phyloP scores from a whole-genome alignment of 139 green algal species.

The Raphidocelis subcapitata region DNA sequence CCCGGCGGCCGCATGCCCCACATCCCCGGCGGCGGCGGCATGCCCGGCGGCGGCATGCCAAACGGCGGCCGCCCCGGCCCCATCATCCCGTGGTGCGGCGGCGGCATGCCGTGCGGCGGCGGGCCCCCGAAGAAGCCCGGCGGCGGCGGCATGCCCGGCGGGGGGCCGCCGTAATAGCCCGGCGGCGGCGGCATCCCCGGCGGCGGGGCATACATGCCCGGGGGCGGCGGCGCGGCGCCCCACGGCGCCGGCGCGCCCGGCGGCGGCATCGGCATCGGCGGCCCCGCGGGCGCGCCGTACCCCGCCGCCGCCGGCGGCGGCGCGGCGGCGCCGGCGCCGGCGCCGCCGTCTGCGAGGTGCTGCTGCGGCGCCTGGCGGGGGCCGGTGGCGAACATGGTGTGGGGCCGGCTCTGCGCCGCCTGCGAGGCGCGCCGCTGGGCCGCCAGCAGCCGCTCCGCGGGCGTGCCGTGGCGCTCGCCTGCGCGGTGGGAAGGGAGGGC shows the following conservation, averaged over 20 bases:
- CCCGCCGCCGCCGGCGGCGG: no score
- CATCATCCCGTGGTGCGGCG: not conserved
- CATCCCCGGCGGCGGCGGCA: constrained; percentile 18
- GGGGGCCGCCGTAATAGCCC: not conserved
- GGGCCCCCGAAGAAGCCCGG: constrained; percentile 13
- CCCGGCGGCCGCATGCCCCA: no score
- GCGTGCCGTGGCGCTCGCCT: constrained; percentile 94
- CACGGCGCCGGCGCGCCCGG: constrained; percentile 8
- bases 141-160: constrained; percentile 26
- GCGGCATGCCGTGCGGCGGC: constrained; percentile 17
- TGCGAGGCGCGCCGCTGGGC: constrained; percentile 65
- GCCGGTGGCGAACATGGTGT: constrained; percentile 88
- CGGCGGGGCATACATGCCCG: not conserved
- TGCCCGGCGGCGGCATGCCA: constrained; percentile 32
- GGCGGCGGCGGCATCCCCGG: constrained; percentile 29
- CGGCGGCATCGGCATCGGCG: not conserved
- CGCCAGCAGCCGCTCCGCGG: constrained; percentile 91
- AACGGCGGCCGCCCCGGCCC: not conserved
- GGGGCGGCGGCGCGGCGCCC: not conserved
- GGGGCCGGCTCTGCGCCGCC: constrained; percentile 61
- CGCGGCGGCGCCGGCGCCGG: constrained; percentile 5
- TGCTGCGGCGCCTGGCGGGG: constrained; percentile 47
- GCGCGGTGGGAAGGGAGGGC: not conserved
- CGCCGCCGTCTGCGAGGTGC: not conserved
- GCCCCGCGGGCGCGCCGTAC: not conserved